These are phyloP conservation scores for Colletotrichum sp. DNA, from an alignment of 2,329 filamentous ascomycete genomes.

Conservation along the genomic window DNA sequence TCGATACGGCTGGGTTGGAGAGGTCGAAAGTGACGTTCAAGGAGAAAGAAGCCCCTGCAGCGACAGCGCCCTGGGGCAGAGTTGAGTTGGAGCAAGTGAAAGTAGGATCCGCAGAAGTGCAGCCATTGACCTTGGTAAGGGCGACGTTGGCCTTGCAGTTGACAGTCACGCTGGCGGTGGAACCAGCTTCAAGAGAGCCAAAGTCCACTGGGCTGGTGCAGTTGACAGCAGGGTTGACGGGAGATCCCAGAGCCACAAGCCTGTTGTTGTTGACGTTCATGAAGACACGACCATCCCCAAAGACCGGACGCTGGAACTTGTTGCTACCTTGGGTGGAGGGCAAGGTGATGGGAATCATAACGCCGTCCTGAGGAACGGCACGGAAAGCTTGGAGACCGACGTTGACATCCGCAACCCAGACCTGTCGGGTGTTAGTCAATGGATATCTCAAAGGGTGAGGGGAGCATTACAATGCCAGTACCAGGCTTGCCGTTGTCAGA, in stretches of 20 bases:
- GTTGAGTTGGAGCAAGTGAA: constrained; percentile 41
- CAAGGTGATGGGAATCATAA: constrained; percentile 36
- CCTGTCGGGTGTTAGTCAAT: neutral
- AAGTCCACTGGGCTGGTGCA: constrained; percentile 45
- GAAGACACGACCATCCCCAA: constrained; percentile 42
- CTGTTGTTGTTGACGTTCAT: constrained; percentile 34
- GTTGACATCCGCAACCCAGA: constrained; percentile 44
- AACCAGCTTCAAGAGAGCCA: constrained; percentile 38
- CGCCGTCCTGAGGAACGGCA: constrained; percentile 41
- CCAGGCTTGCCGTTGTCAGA: constrained; percentile 38
- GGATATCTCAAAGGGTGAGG: no score
- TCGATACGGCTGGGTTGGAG: constrained; percentile 26
- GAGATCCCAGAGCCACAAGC: constrained; percentile 39
- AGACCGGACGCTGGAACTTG: constrained; percentile 44
- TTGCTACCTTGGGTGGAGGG: constrained; percentile 40
- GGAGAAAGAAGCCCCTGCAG: constrained; percentile 38
- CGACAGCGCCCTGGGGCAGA: constrained; percentile 38
- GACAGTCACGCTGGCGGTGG: constrained; percentile 31
- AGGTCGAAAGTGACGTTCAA: constrained; percentile 46
- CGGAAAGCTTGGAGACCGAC: constrained; percentile 42
- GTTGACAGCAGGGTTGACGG: constrained; percentile 43
- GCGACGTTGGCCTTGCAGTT: constrained; percentile 42
- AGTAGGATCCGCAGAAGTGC: constrained; percentile 36
- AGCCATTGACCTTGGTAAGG: constrained; percentile 38
- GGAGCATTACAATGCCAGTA: constrained; percentile 32